These are phyloP conservation scores for Paramarasmius palmivorus DNA, from an alignment of 1,284 basidiomycete genomes.

Conservation along the genomic window DNA sequence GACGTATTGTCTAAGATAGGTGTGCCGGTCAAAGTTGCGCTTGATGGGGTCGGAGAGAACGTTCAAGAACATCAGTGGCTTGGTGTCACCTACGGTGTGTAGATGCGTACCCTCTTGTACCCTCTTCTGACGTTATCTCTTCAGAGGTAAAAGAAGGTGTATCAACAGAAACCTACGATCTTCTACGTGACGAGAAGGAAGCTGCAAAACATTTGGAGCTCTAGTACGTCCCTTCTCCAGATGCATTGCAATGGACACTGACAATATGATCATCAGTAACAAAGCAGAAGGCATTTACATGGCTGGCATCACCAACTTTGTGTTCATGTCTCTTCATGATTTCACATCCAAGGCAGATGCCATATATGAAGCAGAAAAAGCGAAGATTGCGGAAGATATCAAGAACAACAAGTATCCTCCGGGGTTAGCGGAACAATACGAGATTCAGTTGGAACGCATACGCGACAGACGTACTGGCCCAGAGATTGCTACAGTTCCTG, in stretches of 20 bases:
- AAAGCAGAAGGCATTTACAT: slow-evolving; percentile 28
- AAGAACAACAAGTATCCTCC: slow-evolving; percentile 25
- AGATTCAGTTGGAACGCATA: slow-evolving; percentile 33
- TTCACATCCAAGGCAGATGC: slow-evolving; percentile 17
- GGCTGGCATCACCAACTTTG: slow-evolving; percentile 26
- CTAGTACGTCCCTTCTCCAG: slow-evolving; percentile 23
- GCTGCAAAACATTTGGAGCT: slow-evolving; percentile 29
- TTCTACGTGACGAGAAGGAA: slow-evolving; percentile 27
- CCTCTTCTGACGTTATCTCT: background rate
- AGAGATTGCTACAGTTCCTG: slow-evolving; percentile 29
- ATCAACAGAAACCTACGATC: slow-evolving; percentile 28
- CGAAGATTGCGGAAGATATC: slow-evolving; percentile 19
- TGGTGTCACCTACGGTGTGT: slow-evolving; percentile 28
- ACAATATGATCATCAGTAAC: background rate
- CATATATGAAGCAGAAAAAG: slow-evolving; percentile 25
- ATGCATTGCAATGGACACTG: background rate
- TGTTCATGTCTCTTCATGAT: slow-evolving; percentile 23
- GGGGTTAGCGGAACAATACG: slow-evolving; percentile 34
- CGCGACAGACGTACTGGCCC: slow-evolving; percentile 23
- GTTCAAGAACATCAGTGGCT: slow-evolving; percentile 45
- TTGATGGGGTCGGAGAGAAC: slow-evolving; percentile 53
- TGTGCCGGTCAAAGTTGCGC: slow-evolving; percentile 36
- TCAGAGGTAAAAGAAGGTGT: slow-evolving; percentile 31
- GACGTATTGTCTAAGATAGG: slow-evolving; percentile 39
- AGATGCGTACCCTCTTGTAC: background rate